These are phyloP conservation scores for Hydnomerulius pinastri DNA, from an alignment of 768 basidiomycete genomes.

Conservation along the genomic window DNA sequence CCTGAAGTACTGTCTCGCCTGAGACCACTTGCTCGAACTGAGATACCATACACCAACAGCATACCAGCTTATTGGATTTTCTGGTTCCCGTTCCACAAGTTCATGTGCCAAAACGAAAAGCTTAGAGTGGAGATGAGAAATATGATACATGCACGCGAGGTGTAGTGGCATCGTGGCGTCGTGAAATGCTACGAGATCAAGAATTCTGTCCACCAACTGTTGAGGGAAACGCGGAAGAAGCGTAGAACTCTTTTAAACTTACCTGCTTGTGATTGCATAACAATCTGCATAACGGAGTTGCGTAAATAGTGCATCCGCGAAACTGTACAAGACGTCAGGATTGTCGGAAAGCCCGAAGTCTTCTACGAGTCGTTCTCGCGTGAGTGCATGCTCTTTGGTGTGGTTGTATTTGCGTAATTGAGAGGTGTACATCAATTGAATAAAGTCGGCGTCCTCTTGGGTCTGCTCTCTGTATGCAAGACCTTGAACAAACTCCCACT, in stretches of 20 bases:
- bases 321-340: conserved; percentile 87
- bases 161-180: conserved; percentile 90
- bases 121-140: conserved; percentile 86
- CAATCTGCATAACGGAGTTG: conserved; percentile 95
- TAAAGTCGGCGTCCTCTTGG: conserved; percentile 87
- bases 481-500: conserved; percentile 94
- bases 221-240: background rate
- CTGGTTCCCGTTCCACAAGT: conserved; percentile 91
- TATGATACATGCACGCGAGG: conserved; percentile 97
- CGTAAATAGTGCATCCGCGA: conserved; percentile 87
- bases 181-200: conserved; percentile 83
- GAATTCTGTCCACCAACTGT: conserved; percentile 56
- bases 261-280: conserved; percentile 85
- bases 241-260: conserved; percentile 3
- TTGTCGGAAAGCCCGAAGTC: conserved; percentile 88
- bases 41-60: conserved; percentile 98
- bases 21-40: conserved; percentile 80
- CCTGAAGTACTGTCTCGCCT: conserved; percentile 96
- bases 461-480: conserved; percentile 83
- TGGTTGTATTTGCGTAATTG: conserved; percentile 91
- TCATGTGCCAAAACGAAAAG: conserved; percentile 97
- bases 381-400: conserved; percentile 75
- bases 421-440: conserved; percentile 89
- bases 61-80: conserved; percentile 95
- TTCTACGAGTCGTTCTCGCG: conserved; percentile 75